phyloP scores from a whole-genome alignment of 768 basidiomycete species.

The Gloeopeniophorella convolvens region DNA sequence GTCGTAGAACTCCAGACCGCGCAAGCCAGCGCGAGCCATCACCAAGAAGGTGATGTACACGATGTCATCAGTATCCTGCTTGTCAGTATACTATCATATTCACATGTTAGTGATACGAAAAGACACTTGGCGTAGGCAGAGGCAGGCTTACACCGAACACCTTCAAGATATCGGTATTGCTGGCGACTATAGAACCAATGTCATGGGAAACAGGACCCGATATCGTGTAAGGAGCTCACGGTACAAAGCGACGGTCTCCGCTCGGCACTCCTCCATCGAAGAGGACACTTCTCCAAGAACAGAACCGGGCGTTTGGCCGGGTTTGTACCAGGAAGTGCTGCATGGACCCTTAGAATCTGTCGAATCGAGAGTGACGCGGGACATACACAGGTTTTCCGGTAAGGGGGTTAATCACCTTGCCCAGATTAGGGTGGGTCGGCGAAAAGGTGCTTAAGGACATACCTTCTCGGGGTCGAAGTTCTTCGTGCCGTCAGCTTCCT shows the following conservation, averaged over 20 bases:
- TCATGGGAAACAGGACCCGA: background rate
- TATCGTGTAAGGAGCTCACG: slow-evolving; percentile 37
- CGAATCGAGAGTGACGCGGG: background rate
- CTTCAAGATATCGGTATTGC: slow-evolving; percentile 67
- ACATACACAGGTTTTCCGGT: slow-evolving; percentile 69
- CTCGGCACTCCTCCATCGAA: slow-evolving; percentile 91
- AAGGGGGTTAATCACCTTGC: slow-evolving; percentile 71
- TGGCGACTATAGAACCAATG: slow-evolving; percentile 44
- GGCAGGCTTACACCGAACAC: slow-evolving; percentile 62
- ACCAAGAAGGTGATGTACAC: slow-evolving; percentile 76
- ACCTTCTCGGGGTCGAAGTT: slow-evolving; percentile 76
- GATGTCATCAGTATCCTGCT: slow-evolving; percentile 67
- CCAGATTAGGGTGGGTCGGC: background rate
- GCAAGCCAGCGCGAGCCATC: slow-evolving; percentile 81
- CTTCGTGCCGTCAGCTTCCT: slow-evolving; percentile 64
- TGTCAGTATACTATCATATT: slow-evolving; percentile 49
- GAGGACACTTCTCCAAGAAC: slow-evolving; percentile 85
- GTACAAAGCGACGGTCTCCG: slow-evolving; percentile 80
- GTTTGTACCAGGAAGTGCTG: slow-evolving; percentile 82
- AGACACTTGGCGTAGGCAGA: background rate
- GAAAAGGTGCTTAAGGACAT: background rate
- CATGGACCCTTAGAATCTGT: background rate
- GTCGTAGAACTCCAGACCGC: slow-evolving; percentile 79
- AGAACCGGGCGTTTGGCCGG: slow-evolving; percentile 77
- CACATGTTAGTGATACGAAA: background rate